These are phyloP conservation scores for Zasmidium citrigriseum DNA, from an alignment of 2,329 filamentous ascomycete species.

Conservation along the genomic window DNA sequence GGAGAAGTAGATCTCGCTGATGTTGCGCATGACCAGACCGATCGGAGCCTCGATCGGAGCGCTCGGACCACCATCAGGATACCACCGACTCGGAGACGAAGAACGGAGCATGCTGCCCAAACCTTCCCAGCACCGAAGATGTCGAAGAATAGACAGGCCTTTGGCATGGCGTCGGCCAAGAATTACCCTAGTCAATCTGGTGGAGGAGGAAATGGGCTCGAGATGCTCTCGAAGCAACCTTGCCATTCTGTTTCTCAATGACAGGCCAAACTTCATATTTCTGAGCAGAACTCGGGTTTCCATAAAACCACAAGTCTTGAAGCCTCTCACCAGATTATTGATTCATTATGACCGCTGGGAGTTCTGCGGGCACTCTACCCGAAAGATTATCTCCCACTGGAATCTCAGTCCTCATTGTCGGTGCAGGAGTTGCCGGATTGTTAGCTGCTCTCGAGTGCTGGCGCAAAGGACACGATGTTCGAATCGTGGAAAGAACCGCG, in stretches of 20 bases:
- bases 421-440: slow-evolving; percentile 21
- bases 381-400: not conserved
- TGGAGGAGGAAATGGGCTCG: too few species aligned
- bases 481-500: not conserved
- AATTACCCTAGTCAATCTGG: not conserved
- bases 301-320: too few species aligned
- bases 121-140: too few species aligned
- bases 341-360: not conserved
- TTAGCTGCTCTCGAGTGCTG: slow-evolving; percentile 21
- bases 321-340: too few species aligned
- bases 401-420: slow-evolving; percentile 13
- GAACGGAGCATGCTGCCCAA: not conserved
- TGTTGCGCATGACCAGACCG: not conserved
- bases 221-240: too few species aligned
- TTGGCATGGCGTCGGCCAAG: not conserved
- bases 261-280: not conserved
- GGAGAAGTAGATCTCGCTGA: not conserved
- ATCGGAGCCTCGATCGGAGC: not conserved
- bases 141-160: too few species aligned
- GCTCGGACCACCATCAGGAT: not conserved
- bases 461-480: slow-evolving; percentile 32
- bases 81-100: not conserved
- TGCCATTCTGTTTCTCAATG: too few species aligned
- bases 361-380: not conserved
- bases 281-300: too few species aligned